These are phyloP conservation scores for Gossypium mustelinum DNA, from an alignment of 345 rosid genomes.

Conservation along the genomic window DNA sequence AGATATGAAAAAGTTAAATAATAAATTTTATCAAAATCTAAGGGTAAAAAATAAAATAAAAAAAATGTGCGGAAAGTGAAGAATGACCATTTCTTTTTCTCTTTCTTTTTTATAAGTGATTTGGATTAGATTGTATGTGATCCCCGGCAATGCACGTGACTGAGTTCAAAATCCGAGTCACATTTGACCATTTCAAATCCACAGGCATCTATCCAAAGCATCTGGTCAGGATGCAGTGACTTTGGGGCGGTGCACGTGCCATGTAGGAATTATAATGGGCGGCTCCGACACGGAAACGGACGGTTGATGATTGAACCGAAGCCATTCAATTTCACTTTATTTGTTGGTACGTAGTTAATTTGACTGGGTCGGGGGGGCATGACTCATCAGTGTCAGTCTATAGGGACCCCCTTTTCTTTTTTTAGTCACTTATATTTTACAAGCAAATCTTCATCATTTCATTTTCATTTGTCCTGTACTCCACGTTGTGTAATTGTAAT, in stretches of 20 bases:
- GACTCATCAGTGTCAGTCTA: background rate
- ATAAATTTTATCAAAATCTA: too few relatives aligned
- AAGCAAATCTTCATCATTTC: background rate
- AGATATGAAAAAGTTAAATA: too few relatives aligned
- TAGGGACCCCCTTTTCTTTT: background rate
- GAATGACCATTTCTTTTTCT: too few relatives aligned
- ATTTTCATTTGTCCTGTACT: too few relatives aligned
- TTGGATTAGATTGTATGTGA: background rate
- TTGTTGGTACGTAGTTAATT: background rate
- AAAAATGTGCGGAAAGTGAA: too few relatives aligned
- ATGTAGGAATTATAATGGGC: constrained; percentile 2
- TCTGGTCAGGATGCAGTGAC: background rate
- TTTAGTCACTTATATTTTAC: background rate
- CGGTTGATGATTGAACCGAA: background rate
- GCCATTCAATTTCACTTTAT: background rate
- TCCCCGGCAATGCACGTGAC: background rate
- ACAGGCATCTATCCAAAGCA: background rate
- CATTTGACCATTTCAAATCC: background rate
- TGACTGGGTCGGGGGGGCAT: background rate
- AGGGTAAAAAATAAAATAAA: too few relatives aligned
- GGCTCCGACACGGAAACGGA: background rate
- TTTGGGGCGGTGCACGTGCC: constrained; percentile 6
- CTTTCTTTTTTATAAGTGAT: too few relatives aligned
- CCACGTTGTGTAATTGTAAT: too few relatives aligned
- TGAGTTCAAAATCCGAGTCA: background rate